These are phyloP conservation scores for Viridothelium virens DNA, from an alignment of 495 filamentous ascomycete genomes.

Conservation along the genomic window DNA sequence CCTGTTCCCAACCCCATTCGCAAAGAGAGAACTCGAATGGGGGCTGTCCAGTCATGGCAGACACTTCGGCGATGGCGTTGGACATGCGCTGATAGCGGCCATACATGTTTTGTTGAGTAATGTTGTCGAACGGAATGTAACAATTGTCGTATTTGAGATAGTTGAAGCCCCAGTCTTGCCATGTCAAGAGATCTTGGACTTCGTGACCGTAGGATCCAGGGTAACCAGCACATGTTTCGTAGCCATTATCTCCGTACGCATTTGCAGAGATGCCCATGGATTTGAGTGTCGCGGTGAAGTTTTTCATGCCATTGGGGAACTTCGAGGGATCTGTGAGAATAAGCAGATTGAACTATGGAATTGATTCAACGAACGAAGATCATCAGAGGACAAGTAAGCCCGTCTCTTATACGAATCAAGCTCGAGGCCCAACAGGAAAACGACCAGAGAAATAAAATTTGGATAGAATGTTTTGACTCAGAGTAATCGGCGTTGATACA, in stretches of 20 bases:
- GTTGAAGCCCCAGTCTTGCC: slow-evolving; percentile 19
- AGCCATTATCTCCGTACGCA: slow-evolving; percentile 21
- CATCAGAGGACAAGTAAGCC: neutral
- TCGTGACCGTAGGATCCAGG: slow-evolving; percentile 20
- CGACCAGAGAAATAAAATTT: too few relatives aligned
- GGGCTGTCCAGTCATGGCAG: slow-evolving; percentile 6
- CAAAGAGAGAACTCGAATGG: slow-evolving; percentile 21
- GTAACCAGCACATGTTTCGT: slow-evolving; percentile 19
- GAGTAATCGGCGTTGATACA: too few relatives aligned
- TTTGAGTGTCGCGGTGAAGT: slow-evolving; percentile 17
- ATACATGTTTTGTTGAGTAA: slow-evolving; percentile 22
- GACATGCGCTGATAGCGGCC: slow-evolving; percentile 21
- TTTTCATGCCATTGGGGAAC: slow-evolving; percentile 21
- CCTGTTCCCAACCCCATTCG: slow-evolving; percentile 24
- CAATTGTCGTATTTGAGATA: slow-evolving; percentile 29
- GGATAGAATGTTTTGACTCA: too few relatives aligned
- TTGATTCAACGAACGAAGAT: neutral
- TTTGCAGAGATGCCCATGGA: slow-evolving; percentile 16
- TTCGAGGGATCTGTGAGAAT: slow-evolving; percentile 15
- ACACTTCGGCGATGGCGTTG: slow-evolving; percentile 18
- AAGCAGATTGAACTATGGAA: neutral
- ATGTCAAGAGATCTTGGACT: slow-evolving; percentile 18
- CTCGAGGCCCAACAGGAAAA: neutral
- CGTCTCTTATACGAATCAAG: neutral
- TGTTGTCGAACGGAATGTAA: slow-evolving; percentile 23